A percentile compares a stretch with the other conserved stretches of the same genome.
These are phyloP conservation scores for Allium fistulosum DNA, from an alignment of 106 monocot genomes.

Conservation along the genomic window DNA sequence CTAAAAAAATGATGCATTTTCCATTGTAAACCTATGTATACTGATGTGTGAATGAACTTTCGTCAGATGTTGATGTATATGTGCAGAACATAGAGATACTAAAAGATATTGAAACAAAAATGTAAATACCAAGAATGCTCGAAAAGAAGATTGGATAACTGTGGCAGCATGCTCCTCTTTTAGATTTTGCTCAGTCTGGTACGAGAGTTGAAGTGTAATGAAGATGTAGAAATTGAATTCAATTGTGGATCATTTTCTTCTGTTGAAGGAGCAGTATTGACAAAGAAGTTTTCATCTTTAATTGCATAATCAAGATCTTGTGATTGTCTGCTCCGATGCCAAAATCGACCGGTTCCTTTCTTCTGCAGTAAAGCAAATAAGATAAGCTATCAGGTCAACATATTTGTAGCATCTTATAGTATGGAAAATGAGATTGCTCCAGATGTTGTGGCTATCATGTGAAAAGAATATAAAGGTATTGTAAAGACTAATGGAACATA, in stretches of 20 bases:
- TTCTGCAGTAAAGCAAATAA: slow-evolving; percentile 27
- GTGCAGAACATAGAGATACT: too few species aligned
- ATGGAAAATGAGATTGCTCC: neutral
- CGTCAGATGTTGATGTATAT: too few species aligned
- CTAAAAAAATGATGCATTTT: too few species aligned
- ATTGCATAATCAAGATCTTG: slow-evolving; percentile 24
- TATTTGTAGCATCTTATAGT: neutral
- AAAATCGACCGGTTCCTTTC: slow-evolving; percentile 9
- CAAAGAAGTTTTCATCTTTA: slow-evolving; percentile 22
- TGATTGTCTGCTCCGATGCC: slow-evolving; percentile 31
- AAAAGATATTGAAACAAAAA: neutral
- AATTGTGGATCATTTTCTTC: slow-evolving; percentile 16
- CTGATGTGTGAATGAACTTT: too few species aligned
- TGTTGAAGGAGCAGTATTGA: slow-evolving; percentile 6
- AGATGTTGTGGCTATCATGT: neutral
- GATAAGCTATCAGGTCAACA: neutral
- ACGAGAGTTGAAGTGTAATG: slow-evolving; percentile 26
- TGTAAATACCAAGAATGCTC: slow-evolving; percentile 79
- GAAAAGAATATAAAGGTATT: neutral
- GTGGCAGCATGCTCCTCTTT: slow-evolving; percentile 72
- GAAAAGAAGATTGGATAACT: slow-evolving; percentile 80
- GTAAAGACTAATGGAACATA: neutral
- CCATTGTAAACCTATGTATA: too few species aligned
- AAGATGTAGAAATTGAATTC: slow-evolving; percentile 27
- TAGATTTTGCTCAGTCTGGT: slow-evolving; percentile 25